Evolutionary conservation across 148 eudicot species (phyloP), one percentile per base, ranked within the genome.

Genomic region (Diospyros lotus): DNA sequence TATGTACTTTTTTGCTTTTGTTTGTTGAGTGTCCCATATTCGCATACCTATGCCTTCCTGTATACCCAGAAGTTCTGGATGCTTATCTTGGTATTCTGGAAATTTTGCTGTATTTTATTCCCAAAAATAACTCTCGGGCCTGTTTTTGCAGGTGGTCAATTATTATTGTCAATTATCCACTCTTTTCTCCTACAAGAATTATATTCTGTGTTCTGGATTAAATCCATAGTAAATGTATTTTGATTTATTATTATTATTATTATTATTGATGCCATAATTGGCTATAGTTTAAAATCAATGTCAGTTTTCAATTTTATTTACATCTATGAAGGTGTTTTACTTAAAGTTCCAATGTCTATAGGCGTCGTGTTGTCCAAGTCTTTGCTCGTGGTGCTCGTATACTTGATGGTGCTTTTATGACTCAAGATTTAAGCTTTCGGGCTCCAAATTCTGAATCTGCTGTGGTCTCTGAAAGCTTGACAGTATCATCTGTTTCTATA

Each of bases 311-410:
- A 39, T 62, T 72, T 39, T 58, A 5, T 50, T 11, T 68, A 14
- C 48, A 28, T 28, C 28, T 51, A 50, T 74, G 62, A 11, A 63
- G n/a, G 9, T 53, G 60, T 64, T 55, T 76, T n/a, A 60, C 52
- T 43, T 12, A 62, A 28, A 62, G 28, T 45, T 80, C 39, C 55
- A 41, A 58, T 55, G 40, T 62, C 68, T 75, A 53, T 83, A 95
- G 99, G 89, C 91, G 96, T 38, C 89, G 94, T 82, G 99, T 95
- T 52, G 86, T 95, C 72, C 98, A 95, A 84, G 89, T 95, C 78
- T 92, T 80, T 82, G 94, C 92, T 80, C 82, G 79, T 77, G 99
- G 99, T 77, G 99, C 99, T 82, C 92, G 97, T 64, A 84, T 95
- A 73, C 89, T 95, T 72, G 97, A 95, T 83, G 99, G 99, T 75